phyloP scores from a whole-genome alignment of 805 yeast species.

The Metschnikowia chrysomelidarum region DNA sequence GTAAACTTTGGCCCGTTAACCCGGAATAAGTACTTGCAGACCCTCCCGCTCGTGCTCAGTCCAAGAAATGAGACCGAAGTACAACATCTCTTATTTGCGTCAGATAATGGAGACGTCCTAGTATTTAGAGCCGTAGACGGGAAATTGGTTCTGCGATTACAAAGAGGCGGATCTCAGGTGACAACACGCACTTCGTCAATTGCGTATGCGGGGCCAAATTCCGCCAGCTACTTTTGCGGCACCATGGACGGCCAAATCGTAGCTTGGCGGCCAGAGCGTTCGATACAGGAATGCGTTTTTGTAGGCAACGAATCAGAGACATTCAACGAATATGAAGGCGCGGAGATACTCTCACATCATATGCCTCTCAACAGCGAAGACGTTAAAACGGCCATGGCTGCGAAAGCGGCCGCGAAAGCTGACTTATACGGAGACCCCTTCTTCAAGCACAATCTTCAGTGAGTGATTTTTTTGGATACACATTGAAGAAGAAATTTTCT shows the following conservation, averaged over 20 bases:
- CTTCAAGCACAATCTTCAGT: constrained; percentile 9
- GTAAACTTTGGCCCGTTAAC: constrained; percentile 78
- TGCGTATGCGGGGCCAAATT: constrained; percentile 44
- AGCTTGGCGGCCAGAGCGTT: constrained; percentile 42
- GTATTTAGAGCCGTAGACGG: constrained; percentile 62
- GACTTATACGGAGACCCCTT: constrained; percentile 8
- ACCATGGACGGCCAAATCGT: constrained; percentile 65
- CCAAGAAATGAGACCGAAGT: constrained; percentile 51
- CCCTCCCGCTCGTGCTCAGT: constrained; percentile 52
- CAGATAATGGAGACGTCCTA: constrained; percentile 71
- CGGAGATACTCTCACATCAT: neutral
- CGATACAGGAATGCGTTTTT: neutral
- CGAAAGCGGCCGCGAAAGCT: constrained; percentile 1
- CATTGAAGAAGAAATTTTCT: too few species aligned
- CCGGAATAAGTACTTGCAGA: constrained; percentile 55
- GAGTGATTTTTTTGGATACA: too few species aligned
- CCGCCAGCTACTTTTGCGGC: constrained; percentile 54
- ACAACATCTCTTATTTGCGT: constrained; percentile 65
- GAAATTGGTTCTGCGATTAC: constrained; percentile 56
- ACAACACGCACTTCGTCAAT: constrained; percentile 51
- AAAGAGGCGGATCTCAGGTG: constrained; percentile 40
- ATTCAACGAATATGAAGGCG: neutral
- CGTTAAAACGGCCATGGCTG: neutral
- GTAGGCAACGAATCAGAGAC: neutral
- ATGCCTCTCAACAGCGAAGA: neutral